phyloP scores from a whole-genome alignment of 2,329 filamentous ascomycete genomes.

The Escovopsis weberi region DNA sequence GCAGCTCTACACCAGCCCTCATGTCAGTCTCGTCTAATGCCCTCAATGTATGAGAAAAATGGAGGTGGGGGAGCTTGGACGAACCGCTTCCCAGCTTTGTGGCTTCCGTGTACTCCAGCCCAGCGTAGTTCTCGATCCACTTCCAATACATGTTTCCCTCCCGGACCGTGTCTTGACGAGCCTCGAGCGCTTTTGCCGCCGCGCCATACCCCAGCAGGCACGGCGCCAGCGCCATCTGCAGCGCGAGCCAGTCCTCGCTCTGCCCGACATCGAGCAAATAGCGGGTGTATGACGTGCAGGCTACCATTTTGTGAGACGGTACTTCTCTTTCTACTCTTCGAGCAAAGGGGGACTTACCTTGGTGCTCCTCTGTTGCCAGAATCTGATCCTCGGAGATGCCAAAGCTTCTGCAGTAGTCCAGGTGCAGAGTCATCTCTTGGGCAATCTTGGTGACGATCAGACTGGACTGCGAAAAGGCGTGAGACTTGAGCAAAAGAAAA shows the following conservation, averaged over 20 bases:
- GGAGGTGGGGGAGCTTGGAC: slow-evolving; percentile 8
- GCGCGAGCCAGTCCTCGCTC: slow-evolving; percentile 73
- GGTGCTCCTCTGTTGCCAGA: slow-evolving; percentile 56
- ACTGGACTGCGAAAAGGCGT: slow-evolving; percentile 14
- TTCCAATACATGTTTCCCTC: slow-evolving; percentile 67
- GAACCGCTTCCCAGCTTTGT: slow-evolving; percentile 56
- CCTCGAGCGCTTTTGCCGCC: slow-evolving; percentile 57
- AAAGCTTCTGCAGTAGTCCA: slow-evolving; percentile 70
- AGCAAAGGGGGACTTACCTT: slow-evolving; percentile 33
- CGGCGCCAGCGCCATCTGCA: slow-evolving; percentile 73
- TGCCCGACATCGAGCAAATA: slow-evolving; percentile 83
- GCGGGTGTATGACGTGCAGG: slow-evolving; percentile 70
- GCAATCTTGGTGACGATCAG: slow-evolving; percentile 62
- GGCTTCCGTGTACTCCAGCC: slow-evolving; percentile 61
- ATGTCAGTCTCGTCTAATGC: not conserved
- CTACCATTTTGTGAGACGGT: slow-evolving; percentile 17
- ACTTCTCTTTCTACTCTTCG: not conserved
- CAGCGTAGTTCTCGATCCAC: slow-evolving; percentile 84
- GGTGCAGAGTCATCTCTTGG: slow-evolving; percentile 66
- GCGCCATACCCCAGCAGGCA: slow-evolving; percentile 82
- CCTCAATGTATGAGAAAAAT: not conserved
- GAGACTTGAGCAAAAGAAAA: not conserved
- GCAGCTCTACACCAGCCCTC: slow-evolving; percentile 35
- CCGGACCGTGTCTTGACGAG: slow-evolving; percentile 43
- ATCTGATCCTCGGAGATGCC: slow-evolving; percentile 63